Conservation (phyloP, 768 basidiomycete species). For the Suillus plorans region DNA sequence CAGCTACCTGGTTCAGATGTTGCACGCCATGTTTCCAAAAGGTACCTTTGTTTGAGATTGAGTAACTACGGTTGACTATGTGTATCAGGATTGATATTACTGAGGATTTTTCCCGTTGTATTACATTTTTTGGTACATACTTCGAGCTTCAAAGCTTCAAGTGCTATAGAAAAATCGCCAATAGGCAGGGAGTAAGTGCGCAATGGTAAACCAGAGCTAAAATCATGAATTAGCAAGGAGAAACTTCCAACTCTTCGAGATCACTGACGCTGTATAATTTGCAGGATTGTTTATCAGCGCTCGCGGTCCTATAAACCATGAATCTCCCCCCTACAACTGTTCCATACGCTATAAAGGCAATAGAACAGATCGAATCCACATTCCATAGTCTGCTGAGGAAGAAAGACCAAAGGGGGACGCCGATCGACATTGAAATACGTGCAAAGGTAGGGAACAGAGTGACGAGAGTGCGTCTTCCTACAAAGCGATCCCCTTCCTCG, state of each 20-base stretch:
- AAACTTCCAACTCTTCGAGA: background rate
- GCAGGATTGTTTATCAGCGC: conserved; percentile 7
- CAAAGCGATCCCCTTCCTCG: conserved; percentile 32
- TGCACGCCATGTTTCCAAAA: conserved; percentile 4
- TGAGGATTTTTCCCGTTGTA: too few species aligned
- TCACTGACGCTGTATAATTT: conserved; percentile 10
- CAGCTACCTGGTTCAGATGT: too few species aligned
- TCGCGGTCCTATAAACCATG: background rate
- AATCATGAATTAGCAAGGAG: background rate
- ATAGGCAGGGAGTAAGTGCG: conserved; percentile 10
- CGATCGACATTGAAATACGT: conserved; percentile 6
- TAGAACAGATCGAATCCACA: background rate
- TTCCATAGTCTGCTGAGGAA: conserved; percentile 8
- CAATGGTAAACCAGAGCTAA: conserved; percentile 8
- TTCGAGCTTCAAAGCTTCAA: background rate
- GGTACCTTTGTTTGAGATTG: background rate
- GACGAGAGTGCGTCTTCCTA: conserved; percentile 36
- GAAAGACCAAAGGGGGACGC: conserved; percentile 9
- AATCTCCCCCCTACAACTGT: conserved; percentile 6
- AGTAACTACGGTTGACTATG: background rate
- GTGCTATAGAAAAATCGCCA: conserved; percentile 11
- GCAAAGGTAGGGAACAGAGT: conserved; percentile 31
- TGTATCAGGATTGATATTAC: too few species aligned
- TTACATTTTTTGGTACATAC: too few species aligned
- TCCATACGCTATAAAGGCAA: conserved; percentile 5